phyloP scores from a whole-genome alignment of 345 rosid species.

The Raphanus sativus region DNA sequence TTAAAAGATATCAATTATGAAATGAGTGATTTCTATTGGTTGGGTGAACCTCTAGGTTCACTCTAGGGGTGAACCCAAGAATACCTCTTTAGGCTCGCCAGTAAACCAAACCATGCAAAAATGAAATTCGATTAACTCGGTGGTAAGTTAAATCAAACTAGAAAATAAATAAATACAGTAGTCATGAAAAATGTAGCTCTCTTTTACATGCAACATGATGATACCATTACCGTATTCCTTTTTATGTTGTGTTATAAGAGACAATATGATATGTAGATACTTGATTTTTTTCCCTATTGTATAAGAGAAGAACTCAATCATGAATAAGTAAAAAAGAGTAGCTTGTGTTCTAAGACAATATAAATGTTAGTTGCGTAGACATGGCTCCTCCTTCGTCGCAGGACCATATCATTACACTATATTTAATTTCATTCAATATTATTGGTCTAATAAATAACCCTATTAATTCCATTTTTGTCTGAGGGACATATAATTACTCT shows the following conservation, averaged over 20 bases:
- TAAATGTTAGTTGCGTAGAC: conserved; percentile 20
- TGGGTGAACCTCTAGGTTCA: too few relatives aligned
- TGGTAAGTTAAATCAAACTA: background rate
- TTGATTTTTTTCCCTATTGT: background rate
- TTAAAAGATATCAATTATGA: too few relatives aligned
- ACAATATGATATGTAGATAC: background rate
- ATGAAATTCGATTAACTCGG: background rate
- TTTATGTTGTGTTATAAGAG: background rate
- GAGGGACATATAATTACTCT: conserved; percentile 21
- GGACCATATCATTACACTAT: conserved; percentile 31
- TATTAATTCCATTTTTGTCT: conserved; percentile 19
- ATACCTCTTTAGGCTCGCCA: background rate
- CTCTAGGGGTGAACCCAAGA: too few relatives aligned
- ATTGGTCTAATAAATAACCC: conserved; percentile 29
- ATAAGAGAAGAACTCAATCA: conserved; percentile 15
- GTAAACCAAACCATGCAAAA: background rate
- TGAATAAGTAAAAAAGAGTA: conserved; percentile 23
- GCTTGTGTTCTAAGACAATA: conserved; percentile 26
- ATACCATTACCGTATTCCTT: background rate
- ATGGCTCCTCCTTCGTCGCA: conserved; percentile 22
- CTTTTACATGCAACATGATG: conserved; percentile 19
- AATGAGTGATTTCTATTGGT: too few relatives aligned
- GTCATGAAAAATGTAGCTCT: background rate
- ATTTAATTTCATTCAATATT: conserved; percentile 33
- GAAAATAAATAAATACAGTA: background rate